Evolutionary conservation across 1,284 basidiomycete genomes (phyloP).

Genomic region (Sanghuangporus weigelae): DNA sequence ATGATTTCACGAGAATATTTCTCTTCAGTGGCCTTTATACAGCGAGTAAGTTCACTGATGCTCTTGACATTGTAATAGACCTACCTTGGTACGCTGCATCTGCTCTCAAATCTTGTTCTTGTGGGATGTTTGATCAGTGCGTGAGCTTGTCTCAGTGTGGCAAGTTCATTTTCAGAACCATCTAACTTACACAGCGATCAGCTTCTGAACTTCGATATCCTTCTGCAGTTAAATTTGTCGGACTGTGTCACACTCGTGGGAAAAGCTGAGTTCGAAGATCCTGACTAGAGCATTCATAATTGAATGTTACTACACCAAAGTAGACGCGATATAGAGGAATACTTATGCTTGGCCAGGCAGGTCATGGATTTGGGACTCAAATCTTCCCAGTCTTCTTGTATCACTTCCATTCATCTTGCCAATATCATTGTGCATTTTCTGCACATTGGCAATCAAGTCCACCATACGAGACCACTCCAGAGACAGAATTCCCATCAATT

Average conservation of each 20-base stretch:
- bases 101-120: conserved; percentile 61
- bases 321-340: background rate
- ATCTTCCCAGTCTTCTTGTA: conserved; percentile 42
- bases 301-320: background rate
- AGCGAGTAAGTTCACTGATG: conserved; percentile 4
- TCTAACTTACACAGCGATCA: conserved; percentile 63
- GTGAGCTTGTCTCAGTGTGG: conserved; percentile 59
- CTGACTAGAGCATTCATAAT: conserved; percentile 40
- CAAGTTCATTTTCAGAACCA: conserved; percentile 34
- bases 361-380: conserved; percentile 78
- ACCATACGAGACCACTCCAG: conserved; percentile 81
- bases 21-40: conserved; percentile 64
- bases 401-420: conserved; percentile 81
- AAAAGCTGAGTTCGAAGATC: conserved; percentile 72
- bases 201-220: conserved; percentile 75
- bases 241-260: conserved; percentile 74
- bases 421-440: conserved; percentile 84
- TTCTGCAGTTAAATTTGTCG: conserved; percentile 70
- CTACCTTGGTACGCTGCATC: conserved; percentile 67
- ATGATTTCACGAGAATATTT: conserved; percentile 76
- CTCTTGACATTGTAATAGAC: conserved; percentile 7
- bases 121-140: conserved; percentile 55
- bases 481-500: conserved; percentile 79
- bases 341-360: conserved; percentile 74
- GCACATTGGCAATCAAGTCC: conserved; percentile 83